Evolutionary conservation across 768 basidiomycete genomes (phyloP).

Genomic region (Boletus bicolor): DNA sequence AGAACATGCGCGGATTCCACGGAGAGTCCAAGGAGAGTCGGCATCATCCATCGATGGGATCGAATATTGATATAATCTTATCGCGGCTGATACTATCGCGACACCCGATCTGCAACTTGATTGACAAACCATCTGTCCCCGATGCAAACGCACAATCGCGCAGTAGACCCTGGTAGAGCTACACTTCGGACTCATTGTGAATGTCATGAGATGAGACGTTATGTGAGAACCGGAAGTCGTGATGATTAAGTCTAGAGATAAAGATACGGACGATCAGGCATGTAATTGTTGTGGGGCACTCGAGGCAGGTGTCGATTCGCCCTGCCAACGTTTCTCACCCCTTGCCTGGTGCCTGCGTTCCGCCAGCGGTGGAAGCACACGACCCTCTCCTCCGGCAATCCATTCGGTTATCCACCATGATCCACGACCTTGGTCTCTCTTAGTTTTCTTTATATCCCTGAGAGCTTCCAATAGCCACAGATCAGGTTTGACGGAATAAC

Average conservation of each 20-base stretch:
- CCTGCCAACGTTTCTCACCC: constrained; percentile 1
- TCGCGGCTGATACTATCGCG: background rate
- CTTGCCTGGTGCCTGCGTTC: constrained; percentile 17
- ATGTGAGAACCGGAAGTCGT: background rate
- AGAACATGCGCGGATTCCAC: background rate
- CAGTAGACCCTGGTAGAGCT: background rate
- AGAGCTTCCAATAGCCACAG: constrained; percentile 38
- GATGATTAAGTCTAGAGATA: constrained; percentile 3
- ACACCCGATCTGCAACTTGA: too few relatives aligned
- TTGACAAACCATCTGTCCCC: constrained; percentile 1
- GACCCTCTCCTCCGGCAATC: constrained; percentile 24
- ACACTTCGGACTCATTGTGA: background rate
- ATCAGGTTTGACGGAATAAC: constrained; percentile 32
- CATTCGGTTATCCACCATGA: constrained; percentile 28
- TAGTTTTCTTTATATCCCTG: constrained; percentile 33
- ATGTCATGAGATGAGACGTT: background rate
- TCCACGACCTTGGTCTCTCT: constrained; percentile 29
- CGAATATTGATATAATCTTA: background rate
- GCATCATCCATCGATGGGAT: background rate
- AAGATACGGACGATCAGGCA: constrained; percentile 2
- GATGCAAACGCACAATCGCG: background rate
- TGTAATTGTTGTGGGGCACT: constrained; percentile 1
- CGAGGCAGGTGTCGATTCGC: background rate
- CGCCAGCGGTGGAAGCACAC: constrained; percentile 14
- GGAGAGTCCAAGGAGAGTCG: background rate